Conservation (phyloP, 805 yeast genomes). For the Candida dajiaensis region DNA sequence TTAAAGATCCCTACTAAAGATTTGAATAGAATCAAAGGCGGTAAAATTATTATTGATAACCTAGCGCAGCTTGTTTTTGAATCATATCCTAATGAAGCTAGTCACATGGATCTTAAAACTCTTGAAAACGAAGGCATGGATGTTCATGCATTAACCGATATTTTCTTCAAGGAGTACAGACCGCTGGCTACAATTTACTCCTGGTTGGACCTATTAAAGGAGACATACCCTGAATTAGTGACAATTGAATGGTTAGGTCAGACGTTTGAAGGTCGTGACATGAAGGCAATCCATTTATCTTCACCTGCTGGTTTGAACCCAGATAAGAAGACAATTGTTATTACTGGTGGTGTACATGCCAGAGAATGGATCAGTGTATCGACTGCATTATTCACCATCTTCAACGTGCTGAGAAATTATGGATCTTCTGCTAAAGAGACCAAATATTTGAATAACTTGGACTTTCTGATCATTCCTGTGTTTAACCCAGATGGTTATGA, state of each 20-base stretch:
- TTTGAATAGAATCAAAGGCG: slow-evolving; percentile 15
- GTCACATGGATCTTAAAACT: neutral
- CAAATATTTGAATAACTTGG: slow-evolving; percentile 49
- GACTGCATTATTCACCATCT: slow-evolving; percentile 53
- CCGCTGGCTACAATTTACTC: slow-evolving; percentile 61
- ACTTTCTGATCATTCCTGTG: slow-evolving; percentile 75
- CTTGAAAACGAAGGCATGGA: slow-evolving; percentile 4
- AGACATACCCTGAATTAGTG: slow-evolving; percentile 61
- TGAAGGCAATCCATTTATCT: slow-evolving; percentile 60
- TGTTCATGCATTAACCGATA: slow-evolving; percentile 30
- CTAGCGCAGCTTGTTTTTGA: slow-evolving; percentile 52
- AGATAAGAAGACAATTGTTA: slow-evolving; percentile 58
- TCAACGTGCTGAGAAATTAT: slow-evolving; percentile 41
- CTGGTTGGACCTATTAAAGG: slow-evolving; percentile 60
- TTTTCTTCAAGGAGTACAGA: slow-evolving; percentile 68
- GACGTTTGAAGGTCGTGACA: slow-evolving; percentile 68
- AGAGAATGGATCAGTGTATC: slow-evolving; percentile 85
- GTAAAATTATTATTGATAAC: slow-evolving; percentile 46
- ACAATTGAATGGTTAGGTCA: slow-evolving; percentile 62
- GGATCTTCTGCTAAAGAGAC: slow-evolving; percentile 37
- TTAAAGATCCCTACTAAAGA: slow-evolving; percentile 24
- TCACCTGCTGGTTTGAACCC: slow-evolving; percentile 37
- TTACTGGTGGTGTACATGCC: slow-evolving; percentile 84
- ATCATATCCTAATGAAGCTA: slow-evolving; percentile 36
- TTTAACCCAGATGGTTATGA: slow-evolving; percentile 90